A percentile compares a stretch with the other conserved stretches of the same genome.
Conservation (phyloP, 257 asterid genomes). For the Voacanga thouarsii region DNA sequence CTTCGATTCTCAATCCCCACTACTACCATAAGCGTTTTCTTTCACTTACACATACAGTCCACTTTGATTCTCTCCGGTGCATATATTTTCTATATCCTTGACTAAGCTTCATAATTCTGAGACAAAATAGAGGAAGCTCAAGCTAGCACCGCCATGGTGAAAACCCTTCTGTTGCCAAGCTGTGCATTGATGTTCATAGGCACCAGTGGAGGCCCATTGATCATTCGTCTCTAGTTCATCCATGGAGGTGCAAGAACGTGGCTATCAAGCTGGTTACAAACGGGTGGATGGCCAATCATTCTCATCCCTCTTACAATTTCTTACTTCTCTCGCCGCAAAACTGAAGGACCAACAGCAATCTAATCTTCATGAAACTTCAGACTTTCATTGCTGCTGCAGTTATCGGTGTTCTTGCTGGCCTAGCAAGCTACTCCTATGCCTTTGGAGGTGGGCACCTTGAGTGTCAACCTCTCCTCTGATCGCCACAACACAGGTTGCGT, state of each 20-base stretch:
- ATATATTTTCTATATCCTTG: no score
- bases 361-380: conserved; percentile 10
- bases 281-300: conserved; percentile 24
- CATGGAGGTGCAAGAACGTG: conserved; percentile 25
- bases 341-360: neutral
- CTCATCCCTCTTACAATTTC: conserved; percentile 14
- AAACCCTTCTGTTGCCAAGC: conserved; percentile 1
- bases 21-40: no score
- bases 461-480: conserved; percentile 23
- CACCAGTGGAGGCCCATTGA: conserved; percentile 22
- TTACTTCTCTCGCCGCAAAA: conserved; percentile 16
- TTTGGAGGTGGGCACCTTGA: conserved; percentile 15
- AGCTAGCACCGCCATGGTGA: conserved; percentile 4
- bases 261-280: conserved; percentile 16
- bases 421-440: conserved; percentile 1
- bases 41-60: no score
- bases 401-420: conserved; percentile 21
- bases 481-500: conserved; percentile 16
- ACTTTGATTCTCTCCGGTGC: no score
- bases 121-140: neutral
- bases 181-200: conserved; percentile 8
- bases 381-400: neutral
- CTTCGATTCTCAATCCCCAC: no score
- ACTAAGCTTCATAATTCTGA: no score
- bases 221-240: conserved; percentile 28